Base-by-base conservation (phyloP, 306 rosid genomes). In the Leucaena leucocephala region DNA sequence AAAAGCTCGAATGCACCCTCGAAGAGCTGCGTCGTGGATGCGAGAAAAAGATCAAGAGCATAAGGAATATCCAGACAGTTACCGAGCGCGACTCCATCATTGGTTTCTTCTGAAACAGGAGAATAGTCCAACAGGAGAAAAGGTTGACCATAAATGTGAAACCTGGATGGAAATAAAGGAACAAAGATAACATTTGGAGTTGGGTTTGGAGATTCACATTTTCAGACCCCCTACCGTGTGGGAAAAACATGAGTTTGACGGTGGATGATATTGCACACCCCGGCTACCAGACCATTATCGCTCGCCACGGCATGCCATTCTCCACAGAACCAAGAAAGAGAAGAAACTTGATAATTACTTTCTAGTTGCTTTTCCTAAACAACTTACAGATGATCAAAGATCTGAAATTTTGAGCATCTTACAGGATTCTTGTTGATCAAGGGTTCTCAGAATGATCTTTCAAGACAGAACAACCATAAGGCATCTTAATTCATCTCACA, bases 121-220 rank as follows among this genome's bases (percentile, higher is more conserved):
- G 58, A 65, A 72, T 87, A 48, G 81, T 68, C 43, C 81, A 85
- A 84, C 92, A 91, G 80, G 96, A 91, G 59, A 97, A 95, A 57
- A 4, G 82, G 58, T 4, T 95, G 39, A 86, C 90, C 0, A 86
- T 90, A 82, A 75, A 90, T 50, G 97, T 93, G 45, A 76, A 90
- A 70, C 97, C 99, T 0, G 99, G 99, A 76, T 95, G 98, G 97
- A 89, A 89, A 13, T 63, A 87, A 84, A 64, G 97, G 99, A 65
- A 95, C 98, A 40, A 89, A 74, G 80, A 85, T 93, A 33, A 93
- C 84, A 82, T 95, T 93, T 16, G 92, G 84, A 86, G 45, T 42
- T 42, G 97, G 97, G 48, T 83, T 78, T 84, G 96, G 94, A 91
- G 61, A 91, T 93, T 48, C 92, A 97, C 1, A 75, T 93, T 16